Conservation (phyloP, 495 filamentous ascomycete genomes). For the Zalerion maritima region DNA sequence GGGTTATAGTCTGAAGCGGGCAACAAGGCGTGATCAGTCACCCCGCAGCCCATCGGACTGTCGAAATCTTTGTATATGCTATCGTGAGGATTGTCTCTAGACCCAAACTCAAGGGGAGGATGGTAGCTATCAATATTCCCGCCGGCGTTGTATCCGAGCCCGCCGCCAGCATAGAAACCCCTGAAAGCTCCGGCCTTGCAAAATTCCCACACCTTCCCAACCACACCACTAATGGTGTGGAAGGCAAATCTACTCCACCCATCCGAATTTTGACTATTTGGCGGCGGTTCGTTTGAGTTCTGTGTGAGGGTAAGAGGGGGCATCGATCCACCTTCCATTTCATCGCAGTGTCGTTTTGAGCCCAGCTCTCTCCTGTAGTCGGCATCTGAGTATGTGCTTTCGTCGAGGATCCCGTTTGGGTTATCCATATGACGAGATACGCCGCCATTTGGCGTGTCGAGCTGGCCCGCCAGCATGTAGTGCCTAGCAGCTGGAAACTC, state of each 20-base stretch:
- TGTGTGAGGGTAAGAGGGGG: not conserved
- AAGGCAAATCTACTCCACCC: conserved; percentile 33
- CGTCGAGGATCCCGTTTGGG: conserved; percentile 30
- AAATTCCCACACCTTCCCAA: conserved; percentile 71
- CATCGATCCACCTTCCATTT: conserved; percentile 8
- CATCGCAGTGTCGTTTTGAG: conserved; percentile 16
- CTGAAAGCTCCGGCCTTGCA: conserved; percentile 59
- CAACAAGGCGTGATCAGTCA: too few relatives aligned
- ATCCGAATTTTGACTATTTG: conserved; percentile 4
- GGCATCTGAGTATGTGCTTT: conserved; percentile 39
- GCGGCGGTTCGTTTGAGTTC: conserved; percentile 2
- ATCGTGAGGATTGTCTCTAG: too few relatives aligned
- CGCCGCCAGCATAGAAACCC: conserved; percentile 78
- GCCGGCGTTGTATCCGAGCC: conserved; percentile 44
- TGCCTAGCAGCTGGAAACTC: conserved; percentile 11
- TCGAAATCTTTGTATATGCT: too few relatives aligned
- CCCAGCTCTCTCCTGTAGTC: conserved; percentile 35
- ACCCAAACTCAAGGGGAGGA: too few relatives aligned
- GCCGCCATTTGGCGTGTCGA: conserved; percentile 42
- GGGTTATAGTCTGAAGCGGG: conserved; percentile 7
- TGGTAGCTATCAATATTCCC: conserved; percentile 2
- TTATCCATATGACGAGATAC: conserved; percentile 29
- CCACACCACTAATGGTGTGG: conserved; percentile 36
- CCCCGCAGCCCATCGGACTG: not conserved
- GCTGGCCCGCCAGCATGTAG: conserved; percentile 44